These are phyloP conservation scores for Pestalotiopsis fici DNA, from an alignment of 2,329 filamentous ascomycete species.

Conservation along the genomic window DNA sequence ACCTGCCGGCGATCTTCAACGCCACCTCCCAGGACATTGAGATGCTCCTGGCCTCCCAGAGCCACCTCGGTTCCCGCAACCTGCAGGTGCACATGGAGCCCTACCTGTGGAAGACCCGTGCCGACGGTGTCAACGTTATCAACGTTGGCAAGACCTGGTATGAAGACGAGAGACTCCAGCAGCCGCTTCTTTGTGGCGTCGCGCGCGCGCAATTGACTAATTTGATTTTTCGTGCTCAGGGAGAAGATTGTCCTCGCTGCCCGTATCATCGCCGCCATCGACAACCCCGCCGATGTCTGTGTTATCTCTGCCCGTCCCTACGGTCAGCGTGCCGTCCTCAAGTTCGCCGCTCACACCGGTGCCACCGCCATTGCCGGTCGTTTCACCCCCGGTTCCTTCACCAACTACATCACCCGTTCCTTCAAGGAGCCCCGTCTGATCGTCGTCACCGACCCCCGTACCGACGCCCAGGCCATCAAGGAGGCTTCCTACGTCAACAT, in stretches of 20 bases:
- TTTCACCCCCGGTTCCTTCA: slow-evolving; percentile 99
- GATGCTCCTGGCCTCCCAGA: slow-evolving; percentile 97
- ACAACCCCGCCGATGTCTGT: slow-evolving; percentile 99
- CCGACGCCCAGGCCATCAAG: slow-evolving; percentile 99
- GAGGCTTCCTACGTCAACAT: slow-evolving; percentile 99
- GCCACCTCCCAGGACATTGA: slow-evolving; percentile 98
- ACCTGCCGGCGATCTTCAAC: slow-evolving; percentile 95
- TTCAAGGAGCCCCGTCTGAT: slow-evolving; percentile 99
- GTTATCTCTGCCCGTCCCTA: slow-evolving; percentile 99
- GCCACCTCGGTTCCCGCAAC: slow-evolving; percentile 98
- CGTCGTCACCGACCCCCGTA: slow-evolving; percentile 98
- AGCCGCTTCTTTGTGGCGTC: neutral
- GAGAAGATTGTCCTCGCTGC: slow-evolving; percentile 99
- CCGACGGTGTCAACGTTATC: slow-evolving; percentile 97
- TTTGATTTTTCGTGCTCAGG: slow-evolving; percentile 52
- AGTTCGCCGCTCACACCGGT: slow-evolving; percentile 98
- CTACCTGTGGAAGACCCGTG: slow-evolving; percentile 99
- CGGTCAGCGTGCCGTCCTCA: slow-evolving; percentile 98
- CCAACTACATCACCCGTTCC: slow-evolving; percentile 99
- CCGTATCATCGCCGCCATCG: slow-evolving; percentile 97
- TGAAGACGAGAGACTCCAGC: slow-evolving; percentile 36
- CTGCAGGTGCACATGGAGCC: slow-evolving; percentile 99
- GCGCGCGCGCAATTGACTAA: slow-evolving; percentile 16
- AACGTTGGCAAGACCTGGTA: slow-evolving; percentile 99
- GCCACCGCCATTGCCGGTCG: slow-evolving; percentile 97